Conservation (phyloP, 257 asterid species). For the Haberlea rhodopensis region DNA sequence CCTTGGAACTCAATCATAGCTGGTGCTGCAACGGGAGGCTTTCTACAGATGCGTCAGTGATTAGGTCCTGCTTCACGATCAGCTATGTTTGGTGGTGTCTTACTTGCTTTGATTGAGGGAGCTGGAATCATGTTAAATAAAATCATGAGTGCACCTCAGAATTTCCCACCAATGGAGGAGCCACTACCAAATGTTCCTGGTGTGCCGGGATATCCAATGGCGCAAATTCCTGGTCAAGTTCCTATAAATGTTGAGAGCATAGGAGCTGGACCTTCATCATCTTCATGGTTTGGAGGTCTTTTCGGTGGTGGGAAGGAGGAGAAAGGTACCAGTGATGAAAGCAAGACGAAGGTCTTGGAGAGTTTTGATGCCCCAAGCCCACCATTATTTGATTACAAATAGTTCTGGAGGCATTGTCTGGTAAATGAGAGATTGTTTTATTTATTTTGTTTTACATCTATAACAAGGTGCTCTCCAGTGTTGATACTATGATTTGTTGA, state of each 20-base stretch:
- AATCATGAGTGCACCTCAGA: constrained; percentile 25
- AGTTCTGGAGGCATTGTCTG: constrained; percentile 25
- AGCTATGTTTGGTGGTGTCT: constrained; percentile 34
- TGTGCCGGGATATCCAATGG: not conserved
- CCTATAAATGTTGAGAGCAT: not conserved
- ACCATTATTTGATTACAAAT: constrained; percentile 86
- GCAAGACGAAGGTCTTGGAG: constrained; percentile 86
- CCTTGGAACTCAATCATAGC: not conserved
- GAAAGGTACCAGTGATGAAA: constrained; percentile 43
- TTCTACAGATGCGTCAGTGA: constrained; percentile 23
- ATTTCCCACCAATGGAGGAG: not conserved
- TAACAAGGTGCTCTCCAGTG: not conserved
- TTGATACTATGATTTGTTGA: too few species aligned
- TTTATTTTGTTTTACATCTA: constrained; percentile 1
- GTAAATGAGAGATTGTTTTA: constrained; percentile 25
- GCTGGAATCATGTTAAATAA: constrained; percentile 35
- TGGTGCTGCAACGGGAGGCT: constrained; percentile 32
- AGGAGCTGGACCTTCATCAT: constrained; percentile 7
- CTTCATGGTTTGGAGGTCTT: constrained; percentile 22
- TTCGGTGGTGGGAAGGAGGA: constrained; percentile 49
- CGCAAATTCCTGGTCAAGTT: not conserved
- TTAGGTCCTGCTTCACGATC: constrained; percentile 26
- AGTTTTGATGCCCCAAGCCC: constrained; percentile 90
- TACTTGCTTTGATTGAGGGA: constrained; percentile 38
- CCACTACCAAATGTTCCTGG: not conserved